phyloP scores from a whole-genome alignment of 495 filamentous ascomycete genomes.

The Neurospora sp. region DNA sequence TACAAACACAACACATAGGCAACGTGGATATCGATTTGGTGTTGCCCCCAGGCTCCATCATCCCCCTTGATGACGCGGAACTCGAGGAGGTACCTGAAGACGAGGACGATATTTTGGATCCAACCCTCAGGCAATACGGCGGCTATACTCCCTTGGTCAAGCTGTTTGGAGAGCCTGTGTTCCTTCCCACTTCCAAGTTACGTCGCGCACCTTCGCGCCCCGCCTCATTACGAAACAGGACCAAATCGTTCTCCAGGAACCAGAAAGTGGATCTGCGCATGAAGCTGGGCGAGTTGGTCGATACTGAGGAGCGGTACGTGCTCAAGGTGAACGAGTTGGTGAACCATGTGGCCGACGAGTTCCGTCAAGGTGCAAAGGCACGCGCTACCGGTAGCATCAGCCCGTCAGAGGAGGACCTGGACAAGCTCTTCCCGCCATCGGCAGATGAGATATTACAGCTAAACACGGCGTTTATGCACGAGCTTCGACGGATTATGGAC shows the following conservation, averaged over 20 bases:
- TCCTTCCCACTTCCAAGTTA: slow-evolving; percentile 78
- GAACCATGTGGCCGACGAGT: slow-evolving; percentile 62
- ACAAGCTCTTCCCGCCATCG: slow-evolving; percentile 69
- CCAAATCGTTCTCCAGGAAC: slow-evolving; percentile 60
- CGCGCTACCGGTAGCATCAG: slow-evolving; percentile 53
- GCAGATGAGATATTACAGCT: slow-evolving; percentile 66
- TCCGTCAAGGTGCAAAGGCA: slow-evolving; percentile 53
- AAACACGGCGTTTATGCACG: slow-evolving; percentile 67
- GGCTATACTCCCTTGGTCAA: slow-evolving; percentile 62
- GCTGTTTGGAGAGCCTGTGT: slow-evolving; percentile 69
- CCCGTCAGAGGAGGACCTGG: slow-evolving; percentile 60
- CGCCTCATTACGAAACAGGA: slow-evolving; percentile 57
- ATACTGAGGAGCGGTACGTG: slow-evolving; percentile 92
- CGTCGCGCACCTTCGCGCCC: slow-evolving; percentile 81
- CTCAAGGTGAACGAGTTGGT: slow-evolving; percentile 73
- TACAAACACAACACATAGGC: slow-evolving; percentile 65
- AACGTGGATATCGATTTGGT: slow-evolving; percentile 86
- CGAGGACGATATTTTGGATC: slow-evolving; percentile 50
- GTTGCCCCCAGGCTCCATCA: slow-evolving; percentile 64
- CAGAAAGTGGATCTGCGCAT: slow-evolving; percentile 77
- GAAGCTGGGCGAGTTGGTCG: slow-evolving; percentile 83
- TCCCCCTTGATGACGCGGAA: slow-evolving; percentile 40
- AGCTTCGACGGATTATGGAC: slow-evolving; percentile 65
- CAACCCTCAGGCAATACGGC: slow-evolving; percentile 57
- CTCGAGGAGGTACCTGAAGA: slow-evolving; percentile 44